Conservation (phyloP, 208 protist genomes). For the Acanthamoeba rhysodes region DNA sequence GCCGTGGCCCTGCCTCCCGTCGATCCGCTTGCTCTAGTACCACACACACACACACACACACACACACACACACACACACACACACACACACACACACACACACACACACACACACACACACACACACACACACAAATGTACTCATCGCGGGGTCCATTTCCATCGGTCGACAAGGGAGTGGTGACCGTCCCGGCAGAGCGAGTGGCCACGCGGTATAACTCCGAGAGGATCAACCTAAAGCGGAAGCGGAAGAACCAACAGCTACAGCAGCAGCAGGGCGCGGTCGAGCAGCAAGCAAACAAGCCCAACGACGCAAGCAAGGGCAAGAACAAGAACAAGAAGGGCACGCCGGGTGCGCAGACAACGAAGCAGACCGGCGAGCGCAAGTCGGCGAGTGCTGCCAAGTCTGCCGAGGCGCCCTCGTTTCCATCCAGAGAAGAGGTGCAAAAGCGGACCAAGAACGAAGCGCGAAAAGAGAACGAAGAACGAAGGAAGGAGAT, state of each 20-base stretch:
- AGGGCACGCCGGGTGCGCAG: background rate
- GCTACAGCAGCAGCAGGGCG: background rate
- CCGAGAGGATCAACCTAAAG: background rate
- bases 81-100: no score
- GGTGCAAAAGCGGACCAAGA: background rate
- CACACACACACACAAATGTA: no score
- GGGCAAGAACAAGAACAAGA: background rate
- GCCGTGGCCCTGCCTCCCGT: background rate
- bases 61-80: no score
- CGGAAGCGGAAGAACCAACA: background rate
- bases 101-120: no score
- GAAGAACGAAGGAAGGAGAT: background rate
- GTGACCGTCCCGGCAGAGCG: conserved; percentile 24
- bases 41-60: background rate
- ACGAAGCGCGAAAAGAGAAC: background rate
- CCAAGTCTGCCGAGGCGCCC: background rate
- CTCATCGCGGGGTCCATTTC: no score
- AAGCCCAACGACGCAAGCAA: background rate
- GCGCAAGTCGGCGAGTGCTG: no score
- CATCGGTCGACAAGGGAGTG: background rate
- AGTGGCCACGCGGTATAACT: background rate
- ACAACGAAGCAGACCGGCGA: background rate
- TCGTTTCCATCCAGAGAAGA: background rate
- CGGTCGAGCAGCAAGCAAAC: background rate
- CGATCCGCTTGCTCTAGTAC: background rate